Evolutionary conservation across 1,284 basidiomycete genomes (phyloP), one percentile per base, ranked within the genome.

Genomic region (Tilletia walkeri): DNA sequence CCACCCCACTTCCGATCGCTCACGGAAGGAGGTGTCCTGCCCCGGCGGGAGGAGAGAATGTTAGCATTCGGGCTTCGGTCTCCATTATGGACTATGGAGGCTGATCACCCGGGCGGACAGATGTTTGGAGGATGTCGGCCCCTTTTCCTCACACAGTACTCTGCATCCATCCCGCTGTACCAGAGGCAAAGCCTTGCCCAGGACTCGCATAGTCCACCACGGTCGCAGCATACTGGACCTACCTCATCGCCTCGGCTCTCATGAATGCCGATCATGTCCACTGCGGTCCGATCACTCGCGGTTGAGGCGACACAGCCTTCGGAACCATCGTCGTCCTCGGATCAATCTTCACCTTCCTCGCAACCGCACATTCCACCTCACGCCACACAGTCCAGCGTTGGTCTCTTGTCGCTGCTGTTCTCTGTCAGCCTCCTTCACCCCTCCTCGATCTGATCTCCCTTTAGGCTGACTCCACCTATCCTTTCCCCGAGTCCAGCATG

Each of bases 211-310:
- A 99, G 84, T 91, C 93, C 18, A 91, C 92, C 72, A 95, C 98
- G 91, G 95, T 99, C 20, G 92, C 93, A 3, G 93, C 91, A 1
- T 99, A 99, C 85, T 96, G 93, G 86, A 95, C 95, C 4, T 99
- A 99, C 84, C 90, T 99, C 70, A 90, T 93, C 78, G 91, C 94
- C 59, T 95, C 93, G 9, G 95, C 96, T 2, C 90, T 99, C 66
- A 92, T 92, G 75, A 98, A 99, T 84, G 92, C 94, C 85, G 89
- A 90, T 59, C 90, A 95, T 70, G 82, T 82, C 50, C 87, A 89
- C 59, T 99, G 95, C 86, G 98, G 99, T 84, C 95, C 96, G 0
- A 87, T 98, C n/a, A 87, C 88, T 41, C 87, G 88, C 66, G 86
- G 86, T 10, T 85, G 87, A 20, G 87, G 87, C 24, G 54, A 24